These are phyloP conservation scores for Plectosphaerella plurivora DNA, from an alignment of 2,329 filamentous ascomycete species.

Conservation along the genomic window DNA sequence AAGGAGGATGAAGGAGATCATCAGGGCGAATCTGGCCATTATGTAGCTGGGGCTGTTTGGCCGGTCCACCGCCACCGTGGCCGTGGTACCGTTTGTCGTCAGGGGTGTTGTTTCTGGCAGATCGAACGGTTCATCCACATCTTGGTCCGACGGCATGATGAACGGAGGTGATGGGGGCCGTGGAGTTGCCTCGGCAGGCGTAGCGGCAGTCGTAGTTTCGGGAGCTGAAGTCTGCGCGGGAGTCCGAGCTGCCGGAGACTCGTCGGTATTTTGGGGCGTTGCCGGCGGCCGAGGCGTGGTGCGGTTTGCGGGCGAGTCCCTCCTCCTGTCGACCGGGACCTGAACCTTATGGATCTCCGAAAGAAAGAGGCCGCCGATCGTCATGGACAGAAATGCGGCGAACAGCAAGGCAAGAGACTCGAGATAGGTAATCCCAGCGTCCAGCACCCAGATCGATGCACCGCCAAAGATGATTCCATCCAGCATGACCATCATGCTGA, in stretches of 20 bases:
- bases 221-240: conserved; percentile 14
- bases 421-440: conserved; percentile 51
- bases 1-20: conserved; percentile 52
- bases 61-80: conserved; percentile 15
- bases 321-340: conserved; percentile 46
- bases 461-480: conserved; percentile 56
- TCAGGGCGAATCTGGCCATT: conserved; percentile 52
- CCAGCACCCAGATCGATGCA: conserved; percentile 52
- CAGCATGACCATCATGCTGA: conserved; percentile 56
- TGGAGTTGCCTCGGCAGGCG: conserved; percentile 7
- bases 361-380: conserved; percentile 53
- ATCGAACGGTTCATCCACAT: conserved; percentile 50
- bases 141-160: conserved; percentile 60
- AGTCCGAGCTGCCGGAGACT: conserved; percentile 9
- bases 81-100: neutral
- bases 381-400: conserved; percentile 49
- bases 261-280: conserved; percentile 17
- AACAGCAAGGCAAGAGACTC: conserved; percentile 51
- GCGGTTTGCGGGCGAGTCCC: conserved; percentile 15
- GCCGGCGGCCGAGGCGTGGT: conserved; percentile 17
- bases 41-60: conserved; percentile 20
- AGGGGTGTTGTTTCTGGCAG: neutral
- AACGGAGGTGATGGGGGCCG: conserved; percentile 36
- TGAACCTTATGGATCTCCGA: conserved; percentile 58
- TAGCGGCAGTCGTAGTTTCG: conserved; percentile 1